These are phyloP conservation scores for Millerozyma miso DNA, from an alignment of 805 yeast genomes.

Conservation along the genomic window DNA sequence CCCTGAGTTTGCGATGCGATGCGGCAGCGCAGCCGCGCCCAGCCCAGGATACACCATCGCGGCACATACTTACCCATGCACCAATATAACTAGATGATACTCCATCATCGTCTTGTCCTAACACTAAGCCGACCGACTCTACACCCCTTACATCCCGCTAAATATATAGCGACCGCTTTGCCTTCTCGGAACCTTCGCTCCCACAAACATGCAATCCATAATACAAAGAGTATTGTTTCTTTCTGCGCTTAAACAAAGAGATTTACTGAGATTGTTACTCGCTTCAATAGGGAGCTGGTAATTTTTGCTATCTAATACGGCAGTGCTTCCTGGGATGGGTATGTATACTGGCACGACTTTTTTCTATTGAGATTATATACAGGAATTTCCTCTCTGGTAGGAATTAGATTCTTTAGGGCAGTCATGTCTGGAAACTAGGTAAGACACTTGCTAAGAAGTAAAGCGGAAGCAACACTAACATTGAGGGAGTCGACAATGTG, in stretches of 20 bases:
- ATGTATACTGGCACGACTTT: neutral
- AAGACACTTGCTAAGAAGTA: conserved; percentile 39
- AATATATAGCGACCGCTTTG: neutral
- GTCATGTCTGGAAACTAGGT: conserved; percentile 1
- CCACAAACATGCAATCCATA: neutral
- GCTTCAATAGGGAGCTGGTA: no score
- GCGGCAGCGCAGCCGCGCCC: no score
- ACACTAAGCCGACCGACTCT: neutral
- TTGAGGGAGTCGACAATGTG: conserved; percentile 69
- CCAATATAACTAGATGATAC: conserved; percentile 63
- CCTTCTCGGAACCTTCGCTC: neutral
- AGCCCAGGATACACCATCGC: no score
- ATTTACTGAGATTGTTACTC: neutral
- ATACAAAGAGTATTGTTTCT: neutral
- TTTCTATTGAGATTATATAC: neutral
- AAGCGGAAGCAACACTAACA: conserved; percentile 85
- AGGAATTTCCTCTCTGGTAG: neutral
- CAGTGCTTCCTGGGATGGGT: neutral
- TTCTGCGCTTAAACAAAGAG: neutral
- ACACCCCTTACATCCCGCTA: neutral
- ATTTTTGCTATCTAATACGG: neutral
- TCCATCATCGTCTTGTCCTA: conserved; percentile 14
- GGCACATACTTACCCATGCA: conserved; percentile 58
- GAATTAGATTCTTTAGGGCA: neutral
- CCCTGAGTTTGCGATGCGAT: no score